phyloP scores from a whole-genome alignment of 2,329 filamentous ascomycete species.

The Neopestalotiopsis clavispora region DNA sequence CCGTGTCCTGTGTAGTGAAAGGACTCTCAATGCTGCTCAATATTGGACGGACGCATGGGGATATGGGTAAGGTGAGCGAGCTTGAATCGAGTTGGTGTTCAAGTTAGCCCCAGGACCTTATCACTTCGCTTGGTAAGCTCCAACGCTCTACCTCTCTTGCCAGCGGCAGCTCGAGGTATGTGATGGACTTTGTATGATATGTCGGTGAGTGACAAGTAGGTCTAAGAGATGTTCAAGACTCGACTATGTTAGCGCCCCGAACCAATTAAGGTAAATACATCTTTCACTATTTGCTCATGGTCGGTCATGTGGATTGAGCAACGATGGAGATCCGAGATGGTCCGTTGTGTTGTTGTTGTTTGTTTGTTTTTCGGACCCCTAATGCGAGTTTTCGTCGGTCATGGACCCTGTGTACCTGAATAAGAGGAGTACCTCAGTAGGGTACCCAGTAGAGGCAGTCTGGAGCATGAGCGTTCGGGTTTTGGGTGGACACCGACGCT shows the following conservation, averaged over 20 bases:
- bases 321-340: not conserved
- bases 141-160: too few relatives aligned
- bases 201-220: not conserved
- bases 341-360: not conserved
- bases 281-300: not conserved
- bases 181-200: not conserved
- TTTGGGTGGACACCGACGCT: slow-evolving; percentile 11
- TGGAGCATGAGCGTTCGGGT: not conserved
- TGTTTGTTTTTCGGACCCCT: not conserved
- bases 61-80: not conserved
- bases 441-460: not conserved
- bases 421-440: not conserved
- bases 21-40: not conserved
- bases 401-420: not conserved
- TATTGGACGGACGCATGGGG: not conserved
- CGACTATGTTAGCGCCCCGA: not conserved
- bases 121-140: not conserved
- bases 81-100: not conserved
- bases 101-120: not conserved
- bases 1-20: not conserved
- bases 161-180: too few relatives aligned
- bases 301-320: not conserved
- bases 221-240: not conserved
- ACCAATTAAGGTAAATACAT: not conserved
- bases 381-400: not conserved